Base-by-base conservation (phyloP, 306 rosid species). In the Oxytropis ochrocephala region DNA sequence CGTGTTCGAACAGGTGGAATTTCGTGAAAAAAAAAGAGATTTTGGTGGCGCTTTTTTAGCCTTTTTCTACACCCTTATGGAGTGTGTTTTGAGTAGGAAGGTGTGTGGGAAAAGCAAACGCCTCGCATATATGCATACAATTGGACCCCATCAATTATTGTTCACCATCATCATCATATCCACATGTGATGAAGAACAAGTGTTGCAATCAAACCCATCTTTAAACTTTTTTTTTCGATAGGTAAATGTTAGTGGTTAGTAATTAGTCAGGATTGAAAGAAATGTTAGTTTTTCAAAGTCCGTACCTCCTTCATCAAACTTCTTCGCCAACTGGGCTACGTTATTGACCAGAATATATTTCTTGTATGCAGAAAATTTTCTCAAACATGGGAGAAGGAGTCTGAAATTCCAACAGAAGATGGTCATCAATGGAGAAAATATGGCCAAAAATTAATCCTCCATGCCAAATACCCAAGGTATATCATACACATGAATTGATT, bases 371-470 rank as follows among this genome's bases (percentile, higher is more conserved):
- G 96, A 60, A 87, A 64, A 78, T 70, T 66, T 39, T 38, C 69
- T 24, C 72, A 76, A 12, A n/a, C 84, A 32, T 51, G 76, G 86
- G 85, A 49, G 64, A 75, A 59, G 35, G 88, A 80, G 0, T 69
- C 85, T 14, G 69, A 73, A 5, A 7, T 61, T 52, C 81, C 75
- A 60, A 41, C 11, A 0, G 83, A 84, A 12, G 96, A 87, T 69
- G 90, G 96, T 1, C 81, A 84, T 67, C 83, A 82, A 8, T 90
- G 96, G 95, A 91, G 97, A 66, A 88, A 88, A 41, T 91, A 91
- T 14, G 97, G 97, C 19, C 92, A 91, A 61, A 91, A 91, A 54
- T 6, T 0, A 0, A 91, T 91, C 59, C 81, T 77, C 0, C 58
- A 81, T 59, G 8, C 75, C 61, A 38, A 61, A 50, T 44, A 57